Evolutionary conservation across 1,284 basidiomycete species (phyloP).

Genomic region (Microbotryum intermedium): DNA sequence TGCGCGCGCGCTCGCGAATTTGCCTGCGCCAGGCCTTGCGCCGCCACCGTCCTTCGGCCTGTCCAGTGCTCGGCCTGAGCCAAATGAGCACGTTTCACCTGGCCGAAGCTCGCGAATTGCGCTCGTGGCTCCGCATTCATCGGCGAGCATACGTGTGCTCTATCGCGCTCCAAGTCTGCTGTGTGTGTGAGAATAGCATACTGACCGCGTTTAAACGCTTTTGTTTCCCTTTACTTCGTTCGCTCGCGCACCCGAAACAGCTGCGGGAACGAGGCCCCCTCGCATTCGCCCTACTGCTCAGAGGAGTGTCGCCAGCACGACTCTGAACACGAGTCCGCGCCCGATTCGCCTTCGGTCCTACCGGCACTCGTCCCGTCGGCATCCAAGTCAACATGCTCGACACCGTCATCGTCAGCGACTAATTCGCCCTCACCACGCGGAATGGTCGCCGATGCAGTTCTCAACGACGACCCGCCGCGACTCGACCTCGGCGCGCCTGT

Average conservation of each 20-base stretch:
- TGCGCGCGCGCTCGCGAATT: too few relatives aligned
- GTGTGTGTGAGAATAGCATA: too few relatives aligned
- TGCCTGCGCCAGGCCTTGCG: too few relatives aligned
- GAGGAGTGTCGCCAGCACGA: conserved; percentile 17
- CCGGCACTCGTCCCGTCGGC: conserved; percentile 20
- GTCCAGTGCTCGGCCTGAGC: too few relatives aligned
- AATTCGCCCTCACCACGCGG: conserved; percentile 6
- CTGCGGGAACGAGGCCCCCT: conserved; percentile 17
- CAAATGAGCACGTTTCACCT: too few relatives aligned
- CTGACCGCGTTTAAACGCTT: neutral
- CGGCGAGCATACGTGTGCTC: too few relatives aligned
- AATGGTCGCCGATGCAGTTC: neutral
- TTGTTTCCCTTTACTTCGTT: neutral
- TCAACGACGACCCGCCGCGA: conserved; percentile 15
- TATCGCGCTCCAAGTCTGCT: too few relatives aligned
- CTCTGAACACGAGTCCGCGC: conserved; percentile 9
- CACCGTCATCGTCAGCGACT: conserved; percentile 19
- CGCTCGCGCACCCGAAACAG: neutral
- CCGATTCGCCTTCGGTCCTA: conserved; percentile 20
- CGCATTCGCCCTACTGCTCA: conserved; percentile 15
- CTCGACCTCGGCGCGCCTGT: conserved; percentile 22
- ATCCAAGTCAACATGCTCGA: conserved; percentile 17
- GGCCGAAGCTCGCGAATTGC: too few relatives aligned
- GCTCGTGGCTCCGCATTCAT: too few relatives aligned
- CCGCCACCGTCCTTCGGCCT: too few relatives aligned